Conservation (phyloP, 23 red algal species). For the Gracilaria caudata region DNA sequence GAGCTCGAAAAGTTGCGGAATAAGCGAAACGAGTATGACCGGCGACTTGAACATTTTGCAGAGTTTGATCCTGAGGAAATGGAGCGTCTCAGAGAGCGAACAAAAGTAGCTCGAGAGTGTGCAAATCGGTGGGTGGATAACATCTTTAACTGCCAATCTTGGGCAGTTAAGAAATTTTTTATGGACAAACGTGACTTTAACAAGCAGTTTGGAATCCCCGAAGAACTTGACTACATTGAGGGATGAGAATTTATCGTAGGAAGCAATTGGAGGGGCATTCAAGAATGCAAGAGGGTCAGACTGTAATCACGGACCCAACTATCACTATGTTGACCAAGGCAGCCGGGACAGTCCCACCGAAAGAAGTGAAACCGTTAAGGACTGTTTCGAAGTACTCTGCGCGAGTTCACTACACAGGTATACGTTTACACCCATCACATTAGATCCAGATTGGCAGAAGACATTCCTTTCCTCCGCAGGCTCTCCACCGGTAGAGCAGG, state of each 20-base stretch:
- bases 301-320: too few relatives aligned
- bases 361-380: too few relatives aligned
- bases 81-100: slow-evolving; percentile 46
- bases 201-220: slow-evolving; percentile 83
- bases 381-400: too few relatives aligned
- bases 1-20: slow-evolving; percentile 42
- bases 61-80: slow-evolving; percentile 88
- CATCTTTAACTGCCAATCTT: slow-evolving; percentile 76
- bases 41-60: slow-evolving; percentile 57
- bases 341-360: too few relatives aligned
- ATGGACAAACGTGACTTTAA: slow-evolving; percentile 79
- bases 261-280: too few relatives aligned
- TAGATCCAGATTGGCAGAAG: too few relatives aligned
- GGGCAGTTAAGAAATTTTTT: slow-evolving; percentile 71
- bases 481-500: too few relatives aligned
- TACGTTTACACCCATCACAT: too few relatives aligned
- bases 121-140: slow-evolving; percentile 97
- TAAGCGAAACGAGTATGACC: slow-evolving; percentile 26
- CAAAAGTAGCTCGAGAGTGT: slow-evolving; percentile 48
- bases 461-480: too few relatives aligned
- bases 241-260: background rate
- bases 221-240: slow-evolving; percentile 90
- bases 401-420: too few relatives aligned
- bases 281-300: background rate
- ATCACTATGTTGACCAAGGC: background rate